Conservation (phyloP, 495 filamentous ascomycete genomes). For the Baudoinia panamericana region DNA sequence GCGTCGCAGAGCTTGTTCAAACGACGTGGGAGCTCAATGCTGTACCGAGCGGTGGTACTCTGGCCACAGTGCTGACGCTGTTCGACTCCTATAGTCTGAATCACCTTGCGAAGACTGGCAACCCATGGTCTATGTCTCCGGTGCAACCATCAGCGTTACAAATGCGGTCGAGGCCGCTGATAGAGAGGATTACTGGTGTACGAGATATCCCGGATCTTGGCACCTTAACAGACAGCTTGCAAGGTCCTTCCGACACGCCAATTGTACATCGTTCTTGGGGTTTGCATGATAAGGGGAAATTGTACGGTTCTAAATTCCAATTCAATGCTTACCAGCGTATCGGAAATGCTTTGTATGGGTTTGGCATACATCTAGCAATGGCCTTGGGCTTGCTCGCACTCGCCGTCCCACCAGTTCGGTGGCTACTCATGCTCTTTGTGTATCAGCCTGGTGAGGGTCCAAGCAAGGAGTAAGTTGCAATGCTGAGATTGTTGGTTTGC, state of each 20-base stretch:
- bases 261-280: conserved; percentile 69
- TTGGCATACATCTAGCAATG: conserved; percentile 44
- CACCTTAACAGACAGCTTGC: conserved; percentile 48
- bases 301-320: conserved; percentile 62
- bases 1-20: conserved; percentile 46
- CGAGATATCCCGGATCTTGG: conserved; percentile 52
- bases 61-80: conserved; percentile 49
- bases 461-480: conserved; percentile 37
- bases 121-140: conserved; percentile 57
- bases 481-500: neutral
- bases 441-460: conserved; percentile 58
- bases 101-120: conserved; percentile 41
- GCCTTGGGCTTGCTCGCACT: conserved; percentile 40
- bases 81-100: conserved; percentile 47
- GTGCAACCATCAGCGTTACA: conserved; percentile 32
- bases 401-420: conserved; percentile 41
- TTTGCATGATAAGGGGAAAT: conserved; percentile 44
- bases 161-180: conserved; percentile 9
- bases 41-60: conserved; percentile 61
- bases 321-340: conserved; percentile 56
- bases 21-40: conserved; percentile 47
- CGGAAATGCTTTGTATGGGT: conserved; percentile 44
- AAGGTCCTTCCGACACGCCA: conserved; percentile 45
- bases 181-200: conserved; percentile 44
- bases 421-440: conserved; percentile 40